Evolutionary conservation across 345 rosid species (phyloP), one percentile per base, ranked within the genome.

Genomic region (Eucalyptus guilfoylei): DNA sequence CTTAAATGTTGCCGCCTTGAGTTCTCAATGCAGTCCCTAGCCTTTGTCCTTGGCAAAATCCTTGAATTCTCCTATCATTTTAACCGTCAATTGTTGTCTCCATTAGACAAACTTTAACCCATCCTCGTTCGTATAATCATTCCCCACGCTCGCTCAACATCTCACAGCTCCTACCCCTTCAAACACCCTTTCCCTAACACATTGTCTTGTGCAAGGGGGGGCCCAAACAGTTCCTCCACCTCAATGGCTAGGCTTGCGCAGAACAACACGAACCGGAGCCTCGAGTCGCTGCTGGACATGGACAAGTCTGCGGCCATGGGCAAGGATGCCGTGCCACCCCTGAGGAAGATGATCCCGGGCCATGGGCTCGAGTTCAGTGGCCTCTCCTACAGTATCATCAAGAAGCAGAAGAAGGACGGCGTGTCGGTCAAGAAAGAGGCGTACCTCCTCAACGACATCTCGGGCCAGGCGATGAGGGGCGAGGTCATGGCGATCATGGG

Each of bases 401-500:
- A 95, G 90, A 94, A 94, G 91, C 94, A 90, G 87, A 94, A 93
- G 93, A 94, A 93, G 88, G 96, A 93, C 37, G 95, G 95, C 2
- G 92, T 42, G 23, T 93, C 93, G 91, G 89, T 94, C 88, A 92
- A 87, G 83, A 95, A 92, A 89, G 95, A 95, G 88, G 97, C 91
- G 19, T 90, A 92, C 91, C 94, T 96, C 85, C 96, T 96, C 21
- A 89, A 95, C 81, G 97, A 95, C 52, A 94, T 96, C 88, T 94
- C 98, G 8, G 98, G 98, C 26, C 96, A 95, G 91, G 96, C 97
- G 32, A 47, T 87, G 15, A 92, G 95, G n/a, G 96, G 99, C 24
- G 97, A 97, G 89, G 92, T 96, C 40, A 50, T 95, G 95, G 98
- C 98, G 40, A 92, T 97, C 91, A 93, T 96, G 90, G 98, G 98